phyloP scores from a whole-genome alignment of 2,329 filamentous ascomycete species.

The Aspergillus japonicus region DNA sequence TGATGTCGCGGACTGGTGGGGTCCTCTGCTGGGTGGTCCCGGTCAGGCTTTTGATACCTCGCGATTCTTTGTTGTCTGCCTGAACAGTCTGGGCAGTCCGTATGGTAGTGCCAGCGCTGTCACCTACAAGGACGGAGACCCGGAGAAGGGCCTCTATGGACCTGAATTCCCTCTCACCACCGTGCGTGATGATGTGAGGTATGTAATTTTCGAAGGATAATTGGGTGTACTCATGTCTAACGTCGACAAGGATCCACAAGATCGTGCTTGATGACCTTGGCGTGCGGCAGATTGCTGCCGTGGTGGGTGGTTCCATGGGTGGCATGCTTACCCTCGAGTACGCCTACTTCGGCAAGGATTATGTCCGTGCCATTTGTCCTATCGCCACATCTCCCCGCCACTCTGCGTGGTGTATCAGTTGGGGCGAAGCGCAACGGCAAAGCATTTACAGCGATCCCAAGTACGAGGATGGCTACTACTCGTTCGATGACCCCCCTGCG shows the following conservation, averaged over 20 bases:
- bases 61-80: constrained; percentile 55
- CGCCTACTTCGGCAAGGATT: constrained; percentile 69
- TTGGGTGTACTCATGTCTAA: constrained; percentile 5
- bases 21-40: constrained; percentile 52
- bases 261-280: constrained; percentile 55
- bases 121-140: constrained; percentile 80
- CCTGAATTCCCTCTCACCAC: constrained; percentile 96
- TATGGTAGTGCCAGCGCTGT: constrained; percentile 57
- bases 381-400: constrained; percentile 58
- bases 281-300: constrained; percentile 54
- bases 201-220: constrained; percentile 34
- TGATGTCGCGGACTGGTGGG: constrained; percentile 59
- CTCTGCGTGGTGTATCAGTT: constrained; percentile 60
- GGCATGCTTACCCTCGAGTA: constrained; percentile 60
- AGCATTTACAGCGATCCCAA: constrained; percentile 96
- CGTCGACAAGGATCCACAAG: constrained; percentile 50
- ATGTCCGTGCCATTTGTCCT: constrained; percentile 54
- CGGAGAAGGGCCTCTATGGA: constrained; percentile 73
- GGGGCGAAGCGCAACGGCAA: constrained; percentile 58
- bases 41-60: constrained; percentile 56
- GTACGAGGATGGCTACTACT: constrained; percentile 95
- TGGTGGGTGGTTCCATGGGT: constrained; percentile 59
- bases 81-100: constrained; percentile 56
- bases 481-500: constrained; percentile 79
- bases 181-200: constrained; percentile 93